These are phyloP conservation scores for Trichosporon ovoides DNA, from an alignment of 1,284 basidiomycete species.

Conservation along the genomic window DNA sequence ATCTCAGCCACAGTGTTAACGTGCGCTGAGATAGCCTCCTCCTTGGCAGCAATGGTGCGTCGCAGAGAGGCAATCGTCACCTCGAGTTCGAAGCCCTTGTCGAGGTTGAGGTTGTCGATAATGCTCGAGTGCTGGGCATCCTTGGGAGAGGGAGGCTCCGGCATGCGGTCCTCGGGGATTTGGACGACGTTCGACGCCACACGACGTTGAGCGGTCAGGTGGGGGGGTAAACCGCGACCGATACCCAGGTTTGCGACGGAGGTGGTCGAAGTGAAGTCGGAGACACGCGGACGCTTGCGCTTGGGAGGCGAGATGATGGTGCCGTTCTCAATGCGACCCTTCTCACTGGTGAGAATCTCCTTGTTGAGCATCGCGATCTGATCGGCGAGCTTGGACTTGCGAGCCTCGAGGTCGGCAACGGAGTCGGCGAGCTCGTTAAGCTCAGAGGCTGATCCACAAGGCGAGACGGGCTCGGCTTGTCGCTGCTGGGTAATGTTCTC, in stretches of 20 bases:
- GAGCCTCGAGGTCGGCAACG: constrained; percentile 40
- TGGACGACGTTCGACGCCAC: constrained; percentile 41
- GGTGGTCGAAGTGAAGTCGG: constrained; percentile 35
- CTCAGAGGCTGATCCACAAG: neutral
- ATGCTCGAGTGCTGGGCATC: constrained; percentile 10
- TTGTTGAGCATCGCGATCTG: constrained; percentile 45
- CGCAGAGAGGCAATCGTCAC: constrained; percentile 28
- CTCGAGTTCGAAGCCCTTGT: constrained; percentile 31
- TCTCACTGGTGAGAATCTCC: constrained; percentile 44
- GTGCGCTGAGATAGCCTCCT: constrained; percentile 27
- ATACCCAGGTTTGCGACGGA: constrained; percentile 17
- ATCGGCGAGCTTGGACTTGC: constrained; percentile 35
- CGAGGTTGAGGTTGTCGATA: constrained; percentile 13
- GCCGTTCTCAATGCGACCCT: constrained; percentile 24
- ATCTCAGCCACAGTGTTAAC: constrained; percentile 3
- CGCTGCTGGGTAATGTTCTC: constrained; percentile 21
- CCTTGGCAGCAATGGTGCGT: constrained; percentile 28
- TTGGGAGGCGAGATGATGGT: constrained; percentile 25
- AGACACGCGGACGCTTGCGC: constrained; percentile 45
- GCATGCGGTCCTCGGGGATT: constrained; percentile 25
- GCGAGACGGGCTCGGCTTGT: neutral
- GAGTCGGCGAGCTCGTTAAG: constrained; percentile 36
- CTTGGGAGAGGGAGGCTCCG: neutral
- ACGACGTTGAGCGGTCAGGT: constrained; percentile 32
- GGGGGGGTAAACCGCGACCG: constrained; percentile 32